Percentiles rank a stretch among this genome's conserved stretches.
phyloP scores from a whole-genome alignment of 192 early-diverging fungal genomes.

The Linnemannia zychae region DNA sequence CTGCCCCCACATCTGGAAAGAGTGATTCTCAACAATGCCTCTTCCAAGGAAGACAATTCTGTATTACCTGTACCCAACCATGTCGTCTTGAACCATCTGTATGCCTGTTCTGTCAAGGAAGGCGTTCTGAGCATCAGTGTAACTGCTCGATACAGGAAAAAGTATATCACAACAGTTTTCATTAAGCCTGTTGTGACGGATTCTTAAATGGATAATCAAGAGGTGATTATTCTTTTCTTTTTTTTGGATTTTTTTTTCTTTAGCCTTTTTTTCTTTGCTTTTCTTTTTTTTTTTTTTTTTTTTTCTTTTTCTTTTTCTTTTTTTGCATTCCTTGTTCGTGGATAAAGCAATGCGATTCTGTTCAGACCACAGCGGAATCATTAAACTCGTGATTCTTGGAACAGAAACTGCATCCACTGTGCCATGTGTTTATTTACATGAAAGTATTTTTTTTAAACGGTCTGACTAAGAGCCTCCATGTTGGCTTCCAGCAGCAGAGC shows the following conservation, averaged over 20 bases:
- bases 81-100: constrained; percentile 95
- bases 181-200: constrained; percentile 53
- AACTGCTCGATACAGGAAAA: constrained; percentile 94
- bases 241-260: neutral
- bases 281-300: neutral
- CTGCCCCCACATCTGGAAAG: constrained; percentile 95
- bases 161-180: constrained; percentile 66
- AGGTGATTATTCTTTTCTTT: neutral
- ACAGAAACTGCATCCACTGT: neutral
- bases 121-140: constrained; percentile 95
- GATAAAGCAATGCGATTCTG: neutral
- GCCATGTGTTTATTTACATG: neutral
- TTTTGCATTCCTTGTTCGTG: neutral
- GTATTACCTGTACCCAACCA: constrained; percentile 91
- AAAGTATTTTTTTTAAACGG: neutral
- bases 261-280: neutral
- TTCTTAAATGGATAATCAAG: neutral
- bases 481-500: constrained; percentile 30
- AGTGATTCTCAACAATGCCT: constrained; percentile 87
- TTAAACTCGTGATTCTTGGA: neutral
- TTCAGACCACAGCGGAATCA: neutral
- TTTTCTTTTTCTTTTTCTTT: constrained; percentile 13
- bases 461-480: constrained; percentile 16
- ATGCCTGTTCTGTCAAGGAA: constrained; percentile 95
- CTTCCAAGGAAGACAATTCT: constrained; percentile 82